Percentiles rank a stretch among this genome's conserved stretches.
These are phyloP conservation scores for Kalaharituber pfeilii DNA, from an alignment of 2,329 filamentous ascomycete species.

Conservation along the genomic window DNA sequence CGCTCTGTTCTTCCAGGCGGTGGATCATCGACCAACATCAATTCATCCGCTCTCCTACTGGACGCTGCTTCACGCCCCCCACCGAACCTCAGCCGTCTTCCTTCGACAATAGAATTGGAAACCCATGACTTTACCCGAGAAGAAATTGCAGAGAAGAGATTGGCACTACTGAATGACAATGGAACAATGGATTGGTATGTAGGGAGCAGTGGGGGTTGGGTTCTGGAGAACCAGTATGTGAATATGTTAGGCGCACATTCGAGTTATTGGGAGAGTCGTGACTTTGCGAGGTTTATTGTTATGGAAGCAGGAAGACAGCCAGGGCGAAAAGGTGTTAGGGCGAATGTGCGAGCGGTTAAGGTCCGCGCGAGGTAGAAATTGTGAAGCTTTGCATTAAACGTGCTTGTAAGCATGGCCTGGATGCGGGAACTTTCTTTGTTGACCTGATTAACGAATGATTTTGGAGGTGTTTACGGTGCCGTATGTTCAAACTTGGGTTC, in stretches of 20 bases:
- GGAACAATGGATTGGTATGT: slow-evolving; percentile 88
- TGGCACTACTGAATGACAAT: slow-evolving; percentile 81
- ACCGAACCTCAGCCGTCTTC: slow-evolving; percentile 33
- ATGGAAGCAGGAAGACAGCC: slow-evolving; percentile 64
- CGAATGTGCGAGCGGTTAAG: slow-evolving; percentile 43
- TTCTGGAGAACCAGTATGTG: slow-evolving; percentile 85
- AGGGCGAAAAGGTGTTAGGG: slow-evolving; percentile 44
- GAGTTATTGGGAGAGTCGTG: slow-evolving; percentile 75
- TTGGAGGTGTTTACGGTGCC: too few species aligned
- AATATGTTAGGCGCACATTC: slow-evolving; percentile 95
- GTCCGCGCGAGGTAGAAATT: background rate
- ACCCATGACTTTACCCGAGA: slow-evolving; percentile 89
- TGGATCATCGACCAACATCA: slow-evolving; percentile 22
- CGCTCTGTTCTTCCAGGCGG: slow-evolving; percentile 16
- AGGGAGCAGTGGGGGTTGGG: slow-evolving; percentile 56
- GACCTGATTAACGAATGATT: too few species aligned
- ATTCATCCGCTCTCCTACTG: slow-evolving; percentile 22
- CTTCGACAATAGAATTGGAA: slow-evolving; percentile 68
- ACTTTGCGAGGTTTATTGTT: slow-evolving; percentile 82
- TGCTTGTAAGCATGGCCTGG: too few species aligned
- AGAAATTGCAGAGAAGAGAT: slow-evolving; percentile 78
- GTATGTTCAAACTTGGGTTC: too few species aligned
- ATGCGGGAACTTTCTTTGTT: too few species aligned
- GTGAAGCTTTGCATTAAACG: too few species aligned
- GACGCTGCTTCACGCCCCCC: slow-evolving; percentile 23